Conservation (phyloP, 352 stramenopile species). For the Bremia lactucae region DNA sequence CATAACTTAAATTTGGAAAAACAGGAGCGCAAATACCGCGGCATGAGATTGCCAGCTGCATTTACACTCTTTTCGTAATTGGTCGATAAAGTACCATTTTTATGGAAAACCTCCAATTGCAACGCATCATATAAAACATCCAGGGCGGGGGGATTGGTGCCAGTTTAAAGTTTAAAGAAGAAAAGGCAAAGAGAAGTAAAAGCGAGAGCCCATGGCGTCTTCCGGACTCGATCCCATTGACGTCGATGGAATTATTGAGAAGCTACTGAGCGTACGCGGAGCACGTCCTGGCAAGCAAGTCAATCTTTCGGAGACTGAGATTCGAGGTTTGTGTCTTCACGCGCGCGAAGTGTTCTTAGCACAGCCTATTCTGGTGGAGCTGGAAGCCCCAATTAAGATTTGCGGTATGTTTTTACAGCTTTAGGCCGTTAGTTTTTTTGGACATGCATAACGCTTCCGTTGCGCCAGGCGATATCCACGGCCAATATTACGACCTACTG, state of each 20-base stretch:
- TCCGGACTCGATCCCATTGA: constrained; percentile 69
- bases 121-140: constrained; percentile 6
- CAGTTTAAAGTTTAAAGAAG: constrained; percentile 15
- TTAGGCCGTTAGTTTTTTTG: too few species aligned
- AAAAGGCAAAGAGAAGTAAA: constrained; percentile 18
- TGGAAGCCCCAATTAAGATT: constrained; percentile 97
- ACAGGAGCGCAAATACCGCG: too few species aligned
- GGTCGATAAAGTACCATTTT: constrained; percentile 6
- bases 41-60: too few species aligned
- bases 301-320: constrained; percentile 92
- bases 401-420: too few species aligned
- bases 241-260: constrained; percentile 83
- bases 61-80: constrained; percentile 8
- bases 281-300: constrained; percentile 86
- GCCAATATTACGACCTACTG: constrained; percentile 97
- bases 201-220: constrained; percentile 26
- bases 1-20: too few species aligned
- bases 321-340: constrained; percentile 95
- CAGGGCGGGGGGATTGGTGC: constrained; percentile 15
- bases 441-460: too few species aligned
- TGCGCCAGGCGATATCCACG: constrained; percentile 97
- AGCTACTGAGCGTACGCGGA: constrained; percentile 84
- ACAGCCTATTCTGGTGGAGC: constrained; percentile 97
- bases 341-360: constrained; percentile 95
- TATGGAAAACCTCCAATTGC: constrained; percentile 13